Base-by-base conservation (phyloP, 2,329 filamentous ascomycete species). In the Nectriaceae sp. region DNA sequence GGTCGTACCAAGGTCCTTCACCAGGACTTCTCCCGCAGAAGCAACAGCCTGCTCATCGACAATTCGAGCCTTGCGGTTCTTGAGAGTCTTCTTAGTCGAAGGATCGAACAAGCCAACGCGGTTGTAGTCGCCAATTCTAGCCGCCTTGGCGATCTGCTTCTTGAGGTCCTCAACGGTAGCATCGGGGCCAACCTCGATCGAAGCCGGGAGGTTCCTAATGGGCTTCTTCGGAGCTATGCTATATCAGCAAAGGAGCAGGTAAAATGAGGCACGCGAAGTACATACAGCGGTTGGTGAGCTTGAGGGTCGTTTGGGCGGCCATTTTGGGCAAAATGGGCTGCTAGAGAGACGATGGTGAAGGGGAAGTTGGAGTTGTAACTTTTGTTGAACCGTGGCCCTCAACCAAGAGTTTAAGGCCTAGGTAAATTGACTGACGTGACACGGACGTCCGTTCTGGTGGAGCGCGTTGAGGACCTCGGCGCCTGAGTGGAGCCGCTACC, bases 1-100 rank as follows among this genome's bases (percentile, higher is more conserved):
- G 5, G 29, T 64, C 80, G 44, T 80, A 93, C 91, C 94, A 22
- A 99, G 79, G 68, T 99, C 93, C 75, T 99, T 97, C 55, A 97
- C 89, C 59, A 94, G 84, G 41, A 99, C 70, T 68, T 84, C 79
- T 49, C 75, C 74, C 11, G 72, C 66, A 26, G 72, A 68, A 42
- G 74, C 62, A 8, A 85, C 75, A 46, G 73, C 72, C 22, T 73
- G 62, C 59, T 79, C 75, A 48, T 79, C 70, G 24, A 65, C 65
- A 29, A 86, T 55, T 39, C 76, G 67, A 18, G 81, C 80, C 60
- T 75, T 78, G 56, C 82, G 78, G 69, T 87, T 76, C 70, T 84
- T 85, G 57, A 86, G 65, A 18, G 79, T 83, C 75, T 83, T 84
- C 69, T 79, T 82, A 52, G 78, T 81, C 33, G 73, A 67, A 0